Percentiles rank a stretch among this genome's conserved stretches.
phyloP scores from a whole-genome alignment of 2,329 filamentous ascomycete genomes.

The Harringtonia aguacate region DNA sequence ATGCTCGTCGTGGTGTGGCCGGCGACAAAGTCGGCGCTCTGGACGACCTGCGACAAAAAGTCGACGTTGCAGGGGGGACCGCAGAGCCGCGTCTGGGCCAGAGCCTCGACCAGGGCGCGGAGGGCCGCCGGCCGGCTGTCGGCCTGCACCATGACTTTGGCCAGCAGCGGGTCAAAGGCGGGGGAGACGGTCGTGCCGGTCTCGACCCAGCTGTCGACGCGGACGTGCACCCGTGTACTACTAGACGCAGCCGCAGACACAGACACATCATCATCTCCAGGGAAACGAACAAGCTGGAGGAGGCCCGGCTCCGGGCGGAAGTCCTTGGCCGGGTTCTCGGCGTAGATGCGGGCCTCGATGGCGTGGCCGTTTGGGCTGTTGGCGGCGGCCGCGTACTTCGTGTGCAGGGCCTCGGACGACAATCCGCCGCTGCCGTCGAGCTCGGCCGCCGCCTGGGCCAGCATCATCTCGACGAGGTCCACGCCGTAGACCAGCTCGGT shows the following conservation, averaged over 20 bases:
- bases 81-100: conserved; percentile 6
- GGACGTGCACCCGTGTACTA: conserved; percentile 41
- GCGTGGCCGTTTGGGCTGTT: neutral
- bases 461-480: conserved; percentile 53
- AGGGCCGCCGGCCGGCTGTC: conserved; percentile 27
- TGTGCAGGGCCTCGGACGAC: neutral
- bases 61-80: conserved; percentile 48
- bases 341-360: conserved; percentile 27
- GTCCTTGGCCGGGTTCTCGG: conserved; percentile 43
- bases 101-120: conserved; percentile 23
- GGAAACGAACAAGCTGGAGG: too few relatives aligned
- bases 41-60: conserved; percentile 40
- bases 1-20: conserved; percentile 48
- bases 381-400: neutral
- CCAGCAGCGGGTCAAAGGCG: conserved; percentile 37
- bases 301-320: conserved; percentile 49
- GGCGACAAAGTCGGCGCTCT: conserved; percentile 28
- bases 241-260: too few relatives aligned
- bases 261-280: too few relatives aligned
- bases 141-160: conserved; percentile 46
- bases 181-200: conserved; percentile 45
- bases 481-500: conserved; percentile 68
- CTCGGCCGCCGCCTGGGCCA: conserved; percentile 23
- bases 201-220: conserved; percentile 55
- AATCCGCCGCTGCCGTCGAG: conserved; percentile 11